Conservation (phyloP, 2,329 filamentous ascomycete genomes). For the Trematosphaeria pertusa region DNA sequence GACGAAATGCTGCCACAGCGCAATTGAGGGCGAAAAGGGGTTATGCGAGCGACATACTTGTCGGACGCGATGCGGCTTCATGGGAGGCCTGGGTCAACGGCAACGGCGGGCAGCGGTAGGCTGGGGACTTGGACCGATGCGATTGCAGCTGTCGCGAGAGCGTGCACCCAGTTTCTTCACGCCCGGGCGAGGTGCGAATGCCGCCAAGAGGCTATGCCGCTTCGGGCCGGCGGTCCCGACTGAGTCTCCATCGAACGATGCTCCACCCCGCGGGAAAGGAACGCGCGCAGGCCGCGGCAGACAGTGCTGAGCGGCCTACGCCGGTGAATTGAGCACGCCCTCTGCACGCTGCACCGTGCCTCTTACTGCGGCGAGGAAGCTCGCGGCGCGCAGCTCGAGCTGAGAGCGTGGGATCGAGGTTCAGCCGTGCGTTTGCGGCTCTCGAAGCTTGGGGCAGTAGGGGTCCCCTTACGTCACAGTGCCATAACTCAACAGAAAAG, state of each 20-base stretch:
- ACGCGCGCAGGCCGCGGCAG: no score
- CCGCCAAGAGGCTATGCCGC: conserved; percentile 8
- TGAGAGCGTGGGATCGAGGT: no score
- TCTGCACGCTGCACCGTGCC: no score
- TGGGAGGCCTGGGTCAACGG: conserved; percentile 25
- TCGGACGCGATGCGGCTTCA: conserved; percentile 31
- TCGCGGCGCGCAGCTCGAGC: no score
- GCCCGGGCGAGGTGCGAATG: no score
- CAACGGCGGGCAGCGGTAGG: conserved; percentile 7
- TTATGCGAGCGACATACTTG: conserved; percentile 43
- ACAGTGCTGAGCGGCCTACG: no score
- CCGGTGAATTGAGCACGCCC: no score
- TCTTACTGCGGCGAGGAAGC: no score
- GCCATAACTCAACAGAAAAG: conserved; percentile 8
- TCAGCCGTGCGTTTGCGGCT: no score
- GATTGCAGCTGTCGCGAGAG: conserved; percentile 3
- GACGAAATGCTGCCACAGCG: conserved; percentile 45
- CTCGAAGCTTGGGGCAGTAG: neutral
- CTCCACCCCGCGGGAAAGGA: neutral
- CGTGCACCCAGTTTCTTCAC: neutral
- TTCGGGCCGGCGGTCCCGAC: neutral
- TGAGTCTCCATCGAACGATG: neutral
- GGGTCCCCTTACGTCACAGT: conserved; percentile 10
- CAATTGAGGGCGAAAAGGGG: conserved; percentile 37
- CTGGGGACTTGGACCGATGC: conserved; percentile 7